A percentile compares a stretch with the other conserved stretches of the same genome.
These are phyloP conservation scores for Globisporangium recalcitrans DNA, from an alignment of 352 stramenopile genomes.

Conservation along the genomic window DNA sequence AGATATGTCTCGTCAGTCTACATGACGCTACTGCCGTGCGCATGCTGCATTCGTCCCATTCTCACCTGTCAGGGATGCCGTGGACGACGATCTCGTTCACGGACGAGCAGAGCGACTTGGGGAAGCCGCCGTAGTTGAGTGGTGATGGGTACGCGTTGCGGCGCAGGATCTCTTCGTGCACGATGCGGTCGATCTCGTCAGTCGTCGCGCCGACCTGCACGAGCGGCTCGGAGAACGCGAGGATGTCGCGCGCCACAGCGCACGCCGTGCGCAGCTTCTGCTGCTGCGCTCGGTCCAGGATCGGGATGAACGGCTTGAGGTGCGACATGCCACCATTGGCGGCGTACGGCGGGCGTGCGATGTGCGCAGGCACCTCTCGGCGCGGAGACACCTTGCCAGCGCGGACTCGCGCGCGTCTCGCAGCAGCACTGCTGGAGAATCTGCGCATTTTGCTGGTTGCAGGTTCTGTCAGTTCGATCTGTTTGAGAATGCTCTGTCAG, in stretches of 20 bases:
- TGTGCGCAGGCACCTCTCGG: slow-evolving; percentile 43
- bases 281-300: slow-evolving; percentile 66
- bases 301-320: slow-evolving; percentile 70
- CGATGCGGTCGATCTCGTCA: slow-evolving; percentile 91
- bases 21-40: too few relatives aligned
- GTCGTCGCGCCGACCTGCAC: slow-evolving; percentile 85
- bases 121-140: slow-evolving; percentile 92
- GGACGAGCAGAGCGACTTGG: slow-evolving; percentile 93
- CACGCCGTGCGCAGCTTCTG: slow-evolving; percentile 63
- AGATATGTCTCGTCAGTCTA: too few relatives aligned
- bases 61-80: slow-evolving; percentile 91
- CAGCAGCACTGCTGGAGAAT: slow-evolving; percentile 25
- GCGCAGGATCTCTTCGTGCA: slow-evolving; percentile 90
- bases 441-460: slow-evolving; percentile 14
- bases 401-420: slow-evolving; percentile 34
- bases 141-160: slow-evolving; percentile 86
- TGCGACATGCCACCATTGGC: slow-evolving; percentile 56
- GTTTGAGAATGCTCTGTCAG: too few relatives aligned
- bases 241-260: slow-evolving; percentile 69
- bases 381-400: slow-evolving; percentile 44
- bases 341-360: slow-evolving; percentile 61
- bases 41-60: not conserved
- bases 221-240: slow-evolving; percentile 67
- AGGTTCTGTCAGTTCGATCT: too few relatives aligned
- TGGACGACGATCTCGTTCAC: slow-evolving; percentile 98